Base-by-base conservation (phyloP, 495 filamentous ascomycete genomes). In the Aspergillus heteromorphus region DNA sequence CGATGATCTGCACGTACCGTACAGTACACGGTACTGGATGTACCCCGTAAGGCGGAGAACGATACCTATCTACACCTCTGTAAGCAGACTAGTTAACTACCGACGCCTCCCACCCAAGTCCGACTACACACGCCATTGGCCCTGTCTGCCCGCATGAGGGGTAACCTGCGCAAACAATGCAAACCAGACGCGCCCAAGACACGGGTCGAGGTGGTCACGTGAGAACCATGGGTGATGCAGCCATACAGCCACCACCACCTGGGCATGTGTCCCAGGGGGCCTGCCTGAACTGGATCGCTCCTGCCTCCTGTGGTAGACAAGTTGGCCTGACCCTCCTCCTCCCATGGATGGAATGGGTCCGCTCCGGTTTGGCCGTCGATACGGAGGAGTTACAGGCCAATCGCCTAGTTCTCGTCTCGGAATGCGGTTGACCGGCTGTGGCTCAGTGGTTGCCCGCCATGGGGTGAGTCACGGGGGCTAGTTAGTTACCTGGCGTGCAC, bases 131-230 rank as follows among this genome's bases (percentile, higher is more conserved):
- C 20, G 25, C 20, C 36, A 56, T 45, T 47, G 48, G 54, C 41
- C 30, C 49, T 34, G n/a, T 29, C 43, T 43, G 50, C 51, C 51
- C 49, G 42, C 49, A 56, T 56, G 49, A 53, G 55, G 55, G 49
- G 49, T 48, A 49, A 29, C 23, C 8, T 25, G 18, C 42, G 45
- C 52, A 60, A 52, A 55, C 53, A 48, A 16, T 49, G 52, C 52
- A 53, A 55, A 52, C 53, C 51, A 13, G 38, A 38, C 41, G 41
- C 48, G 29, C 49, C 48, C 18, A 16, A 54, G 23, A 49, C 23
- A 45, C 48, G 41, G 48, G 48, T 49, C 53, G 7, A 21, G 9
- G 0, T 9, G 0, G 40, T 48, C 54, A 56, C 54, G 54, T 56
- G 54, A 51, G 25, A 9, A 20, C 34, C 52, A 42, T 54, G 18